Evolutionary conservation across 1,139 yeast species (phyloP).

Genomic region (Hyphopichia wangnamkhiaoensis): DNA sequence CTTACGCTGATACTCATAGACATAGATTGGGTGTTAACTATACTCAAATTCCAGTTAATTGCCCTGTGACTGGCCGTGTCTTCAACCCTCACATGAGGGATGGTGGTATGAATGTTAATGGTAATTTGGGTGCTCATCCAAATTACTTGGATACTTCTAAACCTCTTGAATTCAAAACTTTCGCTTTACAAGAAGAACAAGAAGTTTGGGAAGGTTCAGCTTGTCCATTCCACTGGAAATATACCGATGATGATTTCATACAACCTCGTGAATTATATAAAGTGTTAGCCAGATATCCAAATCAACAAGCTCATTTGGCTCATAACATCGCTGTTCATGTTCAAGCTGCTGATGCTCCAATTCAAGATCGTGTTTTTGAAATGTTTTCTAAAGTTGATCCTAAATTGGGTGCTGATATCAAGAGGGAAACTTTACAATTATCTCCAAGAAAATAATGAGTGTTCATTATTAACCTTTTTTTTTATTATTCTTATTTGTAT

Average conservation of each 20-base stretch:
- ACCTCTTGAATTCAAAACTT: constrained; percentile 52
- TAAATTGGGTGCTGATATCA: constrained; percentile 59
- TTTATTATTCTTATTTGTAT: background rate
- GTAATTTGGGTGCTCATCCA: constrained; percentile 78
- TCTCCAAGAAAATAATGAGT: constrained; percentile 49
- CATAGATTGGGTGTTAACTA: constrained; percentile 60
- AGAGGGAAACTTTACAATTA: constrained; percentile 59
- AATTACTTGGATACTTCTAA: constrained; percentile 60
- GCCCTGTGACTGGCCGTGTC: constrained; percentile 46
- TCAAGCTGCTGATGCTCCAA: constrained; percentile 64
- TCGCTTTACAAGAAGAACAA: constrained; percentile 57
- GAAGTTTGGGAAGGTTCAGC: constrained; percentile 92
- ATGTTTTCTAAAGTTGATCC: constrained; percentile 75
- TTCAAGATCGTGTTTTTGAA: constrained; percentile 79
- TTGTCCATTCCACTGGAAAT: constrained; percentile 84
- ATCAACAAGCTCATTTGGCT: constrained; percentile 81
- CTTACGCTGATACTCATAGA: constrained; percentile 76
- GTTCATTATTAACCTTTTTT: background rate
- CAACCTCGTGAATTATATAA: constrained; percentile 68
- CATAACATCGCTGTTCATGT: constrained; percentile 83
- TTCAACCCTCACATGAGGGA: constrained; percentile 69
- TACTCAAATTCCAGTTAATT: constrained; percentile 66
- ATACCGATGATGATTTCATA: constrained; percentile 70
- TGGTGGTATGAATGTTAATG: constrained; percentile 77
- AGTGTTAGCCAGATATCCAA: constrained; percentile 71